These are phyloP conservation scores for Halophytophthora batemanensis DNA, from an alignment of 352 stramenopile species.

Conservation along the genomic window DNA sequence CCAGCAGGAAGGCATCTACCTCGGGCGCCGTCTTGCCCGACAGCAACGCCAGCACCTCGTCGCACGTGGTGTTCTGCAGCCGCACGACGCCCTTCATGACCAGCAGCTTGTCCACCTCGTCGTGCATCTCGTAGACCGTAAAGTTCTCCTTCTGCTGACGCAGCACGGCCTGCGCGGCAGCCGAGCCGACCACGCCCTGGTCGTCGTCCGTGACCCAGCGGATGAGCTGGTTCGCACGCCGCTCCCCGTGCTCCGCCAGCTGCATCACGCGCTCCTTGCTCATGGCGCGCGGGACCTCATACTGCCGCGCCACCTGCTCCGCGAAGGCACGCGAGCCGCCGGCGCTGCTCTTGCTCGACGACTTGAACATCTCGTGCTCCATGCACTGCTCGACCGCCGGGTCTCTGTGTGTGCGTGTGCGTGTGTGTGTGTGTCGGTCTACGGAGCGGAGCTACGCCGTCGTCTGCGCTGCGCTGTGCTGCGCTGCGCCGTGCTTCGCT, in stretches of 20 bases:
- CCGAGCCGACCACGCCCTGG: conserved; percentile 30
- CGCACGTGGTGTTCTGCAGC: conserved; percentile 62
- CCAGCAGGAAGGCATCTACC: conserved; percentile 48
- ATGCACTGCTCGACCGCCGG: too few relatives aligned
- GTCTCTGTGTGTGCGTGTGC: too few relatives aligned
- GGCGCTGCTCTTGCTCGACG: conserved; percentile 25
- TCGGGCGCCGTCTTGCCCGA: conserved; percentile 38
- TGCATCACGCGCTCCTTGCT: conserved; percentile 33
- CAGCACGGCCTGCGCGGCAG: conserved; percentile 34
- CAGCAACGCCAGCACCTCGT: conserved; percentile 68
- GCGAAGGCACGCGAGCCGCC: conserved; percentile 38
- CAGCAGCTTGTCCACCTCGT: conserved; percentile 45
- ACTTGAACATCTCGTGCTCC: conserved; percentile 7
- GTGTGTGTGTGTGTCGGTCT: too few relatives aligned
- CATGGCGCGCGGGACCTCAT: conserved; percentile 48
- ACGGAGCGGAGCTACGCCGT: too few relatives aligned
- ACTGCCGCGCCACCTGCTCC: conserved; percentile 59
- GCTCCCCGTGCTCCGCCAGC: conserved; percentile 45
- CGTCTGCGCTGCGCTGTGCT: not conserved
- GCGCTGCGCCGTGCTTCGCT: not conserved
- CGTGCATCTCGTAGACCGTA: conserved; percentile 67
- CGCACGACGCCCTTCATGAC: conserved; percentile 72
- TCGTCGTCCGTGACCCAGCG: conserved; percentile 64
- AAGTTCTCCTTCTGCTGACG: conserved; percentile 80
- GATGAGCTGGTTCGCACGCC: conserved; percentile 58